A percentile compares a stretch with the other conserved stretches of the same genome.
phyloP scores from a whole-genome alignment of 768 basidiomycete genomes.

The Steccherinum ochraceum region DNA sequence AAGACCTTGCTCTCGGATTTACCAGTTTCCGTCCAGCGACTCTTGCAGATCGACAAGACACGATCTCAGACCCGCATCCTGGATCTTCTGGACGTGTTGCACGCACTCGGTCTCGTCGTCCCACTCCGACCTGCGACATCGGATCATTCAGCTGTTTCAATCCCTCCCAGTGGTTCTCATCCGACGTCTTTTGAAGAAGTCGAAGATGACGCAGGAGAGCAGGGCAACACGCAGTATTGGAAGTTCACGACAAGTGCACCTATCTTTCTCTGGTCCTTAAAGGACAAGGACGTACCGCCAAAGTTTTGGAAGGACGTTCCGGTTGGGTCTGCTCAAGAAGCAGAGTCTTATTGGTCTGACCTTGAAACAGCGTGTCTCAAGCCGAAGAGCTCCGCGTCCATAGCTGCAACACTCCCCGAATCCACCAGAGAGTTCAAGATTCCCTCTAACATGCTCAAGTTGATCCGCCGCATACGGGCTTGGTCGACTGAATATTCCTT shows the following conservation, averaged over 20 bases:
- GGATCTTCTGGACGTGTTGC: conserved; percentile 55
- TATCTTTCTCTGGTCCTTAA: conserved; percentile 52
- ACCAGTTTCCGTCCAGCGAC: conserved; percentile 40
- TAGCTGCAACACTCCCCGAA: conserved; percentile 6
- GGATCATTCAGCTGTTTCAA: conserved; percentile 34
- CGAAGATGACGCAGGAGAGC: conserved; percentile 36
- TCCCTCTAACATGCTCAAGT: conserved; percentile 29
- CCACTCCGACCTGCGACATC: conserved; percentile 47
- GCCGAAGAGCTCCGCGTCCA: neutral
- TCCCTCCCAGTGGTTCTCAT: conserved; percentile 31
- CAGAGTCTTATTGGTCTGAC: conserved; percentile 49
- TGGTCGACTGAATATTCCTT: conserved; percentile 61
- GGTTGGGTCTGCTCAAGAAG: conserved; percentile 33
- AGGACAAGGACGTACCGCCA: conserved; percentile 38
- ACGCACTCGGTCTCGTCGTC: conserved; percentile 47
- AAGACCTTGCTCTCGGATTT: conserved; percentile 47
- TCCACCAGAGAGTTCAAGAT: conserved; percentile 16
- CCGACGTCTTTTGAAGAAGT: conserved; percentile 42
- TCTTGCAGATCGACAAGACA: conserved; percentile 54
- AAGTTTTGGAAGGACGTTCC: conserved; percentile 45
- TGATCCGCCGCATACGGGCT: conserved; percentile 50
- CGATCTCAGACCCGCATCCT: conserved; percentile 54
- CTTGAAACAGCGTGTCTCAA: conserved; percentile 44
- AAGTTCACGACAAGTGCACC: conserved; percentile 49
- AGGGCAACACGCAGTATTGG: conserved; percentile 53